Evolutionary conservation across 805 yeast species (phyloP), one percentile per base, ranked within the genome.

Genomic region (Metschnikowia gruessii): DNA sequence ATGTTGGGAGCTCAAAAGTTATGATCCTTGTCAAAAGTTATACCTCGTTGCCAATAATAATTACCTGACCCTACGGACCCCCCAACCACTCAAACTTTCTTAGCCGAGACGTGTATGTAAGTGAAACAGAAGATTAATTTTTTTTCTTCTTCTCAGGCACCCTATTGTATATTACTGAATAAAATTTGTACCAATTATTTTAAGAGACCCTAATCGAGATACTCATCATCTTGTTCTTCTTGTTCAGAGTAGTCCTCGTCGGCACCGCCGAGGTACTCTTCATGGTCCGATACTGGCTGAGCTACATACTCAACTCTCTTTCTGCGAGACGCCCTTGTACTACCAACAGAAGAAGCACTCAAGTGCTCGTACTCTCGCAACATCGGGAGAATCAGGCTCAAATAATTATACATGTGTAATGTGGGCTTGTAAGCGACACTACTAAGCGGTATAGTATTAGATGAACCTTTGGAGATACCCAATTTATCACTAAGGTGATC

Each of bases 1-100:
- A 74, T 91, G 55, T 69, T 90, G 54, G 84, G 83, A 42, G 72
- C 83, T 13, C 59, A 53, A 19, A 53, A 53, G 43, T 40, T 55
- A 45, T 55, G 42, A 40, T 36, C 31, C 17, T 4, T 11, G 17
- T 4, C 17, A 21, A 17, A 22, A 21, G 15, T 22, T 9, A 6
- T 17, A 6, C 5, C n/a, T 33, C 3, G 7, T 7, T 33, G 36
- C n/a, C 24, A 7, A 7, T 21, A 5, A 5, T 6, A 12, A 12
- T 17, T 5, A 33, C 17, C 10, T 13, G 7, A 33, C 36, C 8
- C 8, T 33, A 8, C n/a, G 17, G 22, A 10, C 9, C 9, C 5
- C 3, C 28, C 9, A 10, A 26, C 3, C 12, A 26, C 28, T 21
- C 7, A 21, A 26, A 21, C 24, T 5, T 26, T 26, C 28, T 26